phyloP scores from a whole-genome alignment of 2,329 filamentous ascomycete genomes.

The Plectosphaerella plurivora region DNA sequence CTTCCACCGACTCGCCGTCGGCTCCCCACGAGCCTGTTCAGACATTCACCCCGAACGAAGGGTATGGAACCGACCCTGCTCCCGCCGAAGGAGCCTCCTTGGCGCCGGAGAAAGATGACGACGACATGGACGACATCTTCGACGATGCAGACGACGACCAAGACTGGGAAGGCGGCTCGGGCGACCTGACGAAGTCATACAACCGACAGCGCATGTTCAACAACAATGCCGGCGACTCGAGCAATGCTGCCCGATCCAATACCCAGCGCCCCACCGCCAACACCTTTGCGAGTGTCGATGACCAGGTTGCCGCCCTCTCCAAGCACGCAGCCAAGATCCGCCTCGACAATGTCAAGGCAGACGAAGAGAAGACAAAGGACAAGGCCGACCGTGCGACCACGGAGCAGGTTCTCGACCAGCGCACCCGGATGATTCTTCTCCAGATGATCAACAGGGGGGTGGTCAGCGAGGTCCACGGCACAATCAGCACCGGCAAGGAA shows the following conservation, averaged over 20 bases:
- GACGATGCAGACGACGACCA: slow-evolving; percentile 62
- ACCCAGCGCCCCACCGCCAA: slow-evolving; percentile 76
- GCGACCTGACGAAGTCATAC: slow-evolving; percentile 80
- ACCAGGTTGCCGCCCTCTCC: slow-evolving; percentile 80
- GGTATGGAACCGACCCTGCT: no score
- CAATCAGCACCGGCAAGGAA: slow-evolving; percentile 94
- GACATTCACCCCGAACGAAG: no score
- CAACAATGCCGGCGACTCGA: slow-evolving; percentile 34
- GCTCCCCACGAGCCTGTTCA: no score
- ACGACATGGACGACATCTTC: slow-evolving; percentile 36
- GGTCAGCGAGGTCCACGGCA: slow-evolving; percentile 89
- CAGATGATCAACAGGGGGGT: slow-evolving; percentile 93
- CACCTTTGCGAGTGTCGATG: slow-evolving; percentile 74
- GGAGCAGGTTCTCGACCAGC: slow-evolving; percentile 90
- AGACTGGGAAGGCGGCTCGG: slow-evolving; percentile 50
- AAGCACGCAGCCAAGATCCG: slow-evolving; percentile 83
- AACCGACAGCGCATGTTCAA: slow-evolving; percentile 75
- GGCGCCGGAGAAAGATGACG: slow-evolving; percentile 18
- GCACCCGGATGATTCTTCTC: slow-evolving; percentile 90
- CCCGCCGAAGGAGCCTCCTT: no score
- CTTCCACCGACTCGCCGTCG: no score
- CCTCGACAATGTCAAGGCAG: slow-evolving; percentile 59
- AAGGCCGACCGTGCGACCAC: slow-evolving; percentile 90
- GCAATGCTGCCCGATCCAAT: slow-evolving; percentile 66
- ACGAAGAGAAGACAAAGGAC: slow-evolving; percentile 63